Percentiles rank a stretch among this genome's conserved stretches.
These are phyloP conservation scores for Penicillium sp. DNA, from an alignment of 2,329 filamentous ascomycete genomes.

Conservation along the genomic window DNA sequence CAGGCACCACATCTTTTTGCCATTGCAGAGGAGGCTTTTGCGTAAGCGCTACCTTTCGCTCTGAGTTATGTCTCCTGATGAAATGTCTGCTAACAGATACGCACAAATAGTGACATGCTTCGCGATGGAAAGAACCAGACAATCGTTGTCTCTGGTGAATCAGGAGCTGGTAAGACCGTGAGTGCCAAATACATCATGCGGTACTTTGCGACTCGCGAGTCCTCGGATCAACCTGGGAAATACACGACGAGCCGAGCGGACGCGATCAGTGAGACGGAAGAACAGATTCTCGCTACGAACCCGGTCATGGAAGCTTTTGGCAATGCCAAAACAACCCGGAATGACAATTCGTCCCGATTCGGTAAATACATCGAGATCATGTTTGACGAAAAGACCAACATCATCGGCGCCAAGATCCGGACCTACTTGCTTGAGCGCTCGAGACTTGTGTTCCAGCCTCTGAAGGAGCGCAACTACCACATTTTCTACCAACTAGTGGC, in stretches of 20 bases:
- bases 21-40: slow-evolving; percentile 97
- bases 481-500: slow-evolving; percentile 98
- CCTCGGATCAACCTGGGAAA: slow-evolving; percentile 79
- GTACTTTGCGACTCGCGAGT: slow-evolving; percentile 96
- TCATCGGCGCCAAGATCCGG: slow-evolving; percentile 95
- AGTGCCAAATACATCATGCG: slow-evolving; percentile 99
- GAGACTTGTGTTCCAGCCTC: slow-evolving; percentile 90
- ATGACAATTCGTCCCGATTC: slow-evolving; percentile 98
- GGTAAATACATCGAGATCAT: slow-evolving; percentile 99
- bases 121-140: slow-evolving; percentile 96
- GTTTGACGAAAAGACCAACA: slow-evolving; percentile 93
- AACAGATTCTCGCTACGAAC: slow-evolving; percentile 96
- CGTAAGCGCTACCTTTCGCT: slow-evolving; percentile 53
- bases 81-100: slow-evolving; percentile 38
- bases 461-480: slow-evolving; percentile 98
- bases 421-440: slow-evolving; percentile 95
- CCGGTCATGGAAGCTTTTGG: slow-evolving; percentile 99
- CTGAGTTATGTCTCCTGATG: not conserved
- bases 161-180: slow-evolving; percentile 97
- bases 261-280: slow-evolving; percentile 96
- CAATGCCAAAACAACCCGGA: slow-evolving; percentile 98
- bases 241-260: slow-evolving; percentile 70
- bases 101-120: slow-evolving; percentile 76
- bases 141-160: slow-evolving; percentile 98
- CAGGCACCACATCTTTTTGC: slow-evolving; percentile 98